A percentile compares a stretch with the other conserved stretches of the same genome.
Evolutionary conservation across 805 yeast species (phyloP).

Genomic region (Kurtzmaniella fragi): DNA sequence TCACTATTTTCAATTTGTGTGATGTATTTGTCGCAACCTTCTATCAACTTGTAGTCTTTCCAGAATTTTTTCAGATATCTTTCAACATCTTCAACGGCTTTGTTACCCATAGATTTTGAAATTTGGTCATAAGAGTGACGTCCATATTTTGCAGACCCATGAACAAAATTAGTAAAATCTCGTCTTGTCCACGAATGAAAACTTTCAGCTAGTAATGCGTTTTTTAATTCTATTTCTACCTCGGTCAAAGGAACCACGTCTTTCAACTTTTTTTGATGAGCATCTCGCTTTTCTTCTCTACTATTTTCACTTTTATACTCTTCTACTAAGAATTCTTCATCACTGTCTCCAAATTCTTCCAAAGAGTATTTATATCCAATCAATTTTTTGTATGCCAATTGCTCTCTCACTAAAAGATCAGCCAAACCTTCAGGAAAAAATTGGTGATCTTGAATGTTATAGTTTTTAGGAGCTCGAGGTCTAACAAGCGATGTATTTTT

Average conservation of each 20-base stretch:
- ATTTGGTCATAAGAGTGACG: conserved; percentile 47
- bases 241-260: conserved; percentile 55
- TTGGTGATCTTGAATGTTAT: conserved; percentile 68
- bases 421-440: conserved; percentile 56
- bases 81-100: conserved; percentile 55
- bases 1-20: conserved; percentile 72
- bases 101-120: conserved; percentile 50
- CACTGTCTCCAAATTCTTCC: conserved; percentile 57
- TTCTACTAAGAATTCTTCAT: conserved; percentile 45
- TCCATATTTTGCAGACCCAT: conserved; percentile 65
- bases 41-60: conserved; percentile 54
- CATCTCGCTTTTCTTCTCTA: conserved; percentile 32
- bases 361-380: conserved; percentile 54
- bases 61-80: conserved; percentile 60
- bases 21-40: conserved; percentile 66
- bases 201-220: conserved; percentile 47
- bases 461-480: conserved; percentile 59
- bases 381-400: conserved; percentile 54
- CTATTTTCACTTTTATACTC: conserved; percentile 32
- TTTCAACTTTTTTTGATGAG: conserved; percentile 53
- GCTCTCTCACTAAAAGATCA: conserved; percentile 58
- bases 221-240: conserved; percentile 55
- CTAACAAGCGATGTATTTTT: conserved; percentile 1
- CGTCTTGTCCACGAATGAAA: conserved; percentile 69
- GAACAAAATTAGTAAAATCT: conserved; percentile 68